Evolutionary conservation across 1,284 basidiomycete genomes (phyloP).

Genomic region (Omphalotus olearius): DNA sequence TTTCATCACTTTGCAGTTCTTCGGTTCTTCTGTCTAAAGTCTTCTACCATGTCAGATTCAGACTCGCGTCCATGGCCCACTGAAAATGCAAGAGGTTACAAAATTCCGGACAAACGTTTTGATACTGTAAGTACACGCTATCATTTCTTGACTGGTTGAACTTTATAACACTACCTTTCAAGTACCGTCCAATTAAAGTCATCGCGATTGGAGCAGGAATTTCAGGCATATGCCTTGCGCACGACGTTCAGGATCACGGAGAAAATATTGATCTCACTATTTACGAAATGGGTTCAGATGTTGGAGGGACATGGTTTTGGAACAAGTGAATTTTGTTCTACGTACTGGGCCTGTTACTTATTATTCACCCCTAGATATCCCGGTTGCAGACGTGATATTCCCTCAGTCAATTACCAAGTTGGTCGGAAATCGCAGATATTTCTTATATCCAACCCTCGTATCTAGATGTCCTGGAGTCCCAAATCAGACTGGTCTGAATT

Average conservation of each 20-base stretch:
- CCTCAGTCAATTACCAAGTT: constrained; percentile 20
- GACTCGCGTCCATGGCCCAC: constrained; percentile 15
- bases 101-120: constrained; percentile 18
- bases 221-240: constrained; percentile 21
- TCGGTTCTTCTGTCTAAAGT: too few relatives aligned
- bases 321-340: constrained; percentile 7
- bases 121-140: constrained; percentile 10
- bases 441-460: not conserved
- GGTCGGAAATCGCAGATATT: not conserved
- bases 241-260: constrained; percentile 16
- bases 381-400: constrained; percentile 21
- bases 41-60: not conserved
- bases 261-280: constrained; percentile 13
- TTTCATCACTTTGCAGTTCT: too few relatives aligned
- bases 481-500: constrained; percentile 15
- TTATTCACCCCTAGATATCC: constrained; percentile 15
- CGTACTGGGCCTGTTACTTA: not conserved
- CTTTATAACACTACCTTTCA: not conserved
- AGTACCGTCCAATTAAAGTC: constrained; percentile 20
- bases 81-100: constrained; percentile 19
- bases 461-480: constrained; percentile 20
- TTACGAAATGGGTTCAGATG: constrained; percentile 14
- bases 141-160: not conserved
- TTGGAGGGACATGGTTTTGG: constrained; percentile 14
- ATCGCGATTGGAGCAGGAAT: constrained; percentile 21